Percentiles rank a stretch among this genome's conserved stretches.
Evolutionary conservation across 129 eudicot genomes (phyloP).

Genomic region (Flaveria linearis): DNA sequence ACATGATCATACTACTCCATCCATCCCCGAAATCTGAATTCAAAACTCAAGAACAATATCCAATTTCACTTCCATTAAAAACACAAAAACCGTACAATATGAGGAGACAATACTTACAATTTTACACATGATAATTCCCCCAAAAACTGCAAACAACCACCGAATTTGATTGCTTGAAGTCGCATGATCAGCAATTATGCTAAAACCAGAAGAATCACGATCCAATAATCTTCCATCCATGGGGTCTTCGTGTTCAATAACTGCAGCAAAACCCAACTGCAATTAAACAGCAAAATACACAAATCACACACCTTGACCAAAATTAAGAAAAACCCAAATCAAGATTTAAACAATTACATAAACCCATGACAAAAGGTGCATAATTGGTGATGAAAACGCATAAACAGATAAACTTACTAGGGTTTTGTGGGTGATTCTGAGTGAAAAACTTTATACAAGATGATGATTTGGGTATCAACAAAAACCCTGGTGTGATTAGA

Average conservation of each 20-base stretch:
- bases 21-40: background rate
- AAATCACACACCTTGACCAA: background rate
- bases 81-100: background rate
- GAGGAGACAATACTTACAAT: conserved; percentile 40
- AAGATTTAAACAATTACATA: conserved; percentile 10
- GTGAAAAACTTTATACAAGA: background rate
- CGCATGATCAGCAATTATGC: conserved; percentile 41
- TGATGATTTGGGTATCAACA: background rate
- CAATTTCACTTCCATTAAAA: background rate
- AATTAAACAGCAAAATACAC: background rate
- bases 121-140: conserved; percentile 72
- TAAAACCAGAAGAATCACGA: conserved; percentile 18
- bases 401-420: conserved; percentile 15
- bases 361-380: conserved; percentile 11
- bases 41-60: background rate
- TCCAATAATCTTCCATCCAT: conserved; percentile 27
- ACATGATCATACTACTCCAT: background rate
- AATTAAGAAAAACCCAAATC: conserved; percentile 24
- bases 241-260: background rate
- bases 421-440: conserved; percentile 9
- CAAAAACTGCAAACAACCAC: conserved; percentile 59
- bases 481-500: background rate
- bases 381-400: conserved; percentile 1
- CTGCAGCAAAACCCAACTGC: conserved; percentile 14
- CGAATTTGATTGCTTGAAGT: conserved; percentile 38